Evolutionary conservation across 768 basidiomycete genomes (phyloP), one percentile per base, ranked within the genome.

Genomic region (Candolleomyces efflorescens): DNA sequence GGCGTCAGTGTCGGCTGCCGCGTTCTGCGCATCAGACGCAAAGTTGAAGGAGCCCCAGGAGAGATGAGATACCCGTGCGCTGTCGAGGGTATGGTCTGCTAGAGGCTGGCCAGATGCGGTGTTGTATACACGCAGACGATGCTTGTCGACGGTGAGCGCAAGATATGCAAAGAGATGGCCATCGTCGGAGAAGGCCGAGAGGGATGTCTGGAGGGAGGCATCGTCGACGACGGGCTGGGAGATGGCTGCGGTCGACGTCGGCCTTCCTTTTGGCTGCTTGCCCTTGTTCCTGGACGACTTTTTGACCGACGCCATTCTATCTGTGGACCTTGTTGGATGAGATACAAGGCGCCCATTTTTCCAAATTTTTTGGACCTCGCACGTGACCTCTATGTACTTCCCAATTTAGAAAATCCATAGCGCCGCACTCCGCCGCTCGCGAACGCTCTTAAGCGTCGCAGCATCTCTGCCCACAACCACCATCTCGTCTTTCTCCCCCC

Each of bases 71-170:
- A 86, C 81, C 46, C 82, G 78, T 56, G 80, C 80, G 23, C 75
- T 74, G 37, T 85, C 81, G 18, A 86, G 65, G 17, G 77, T 75
- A 69, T 84, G 72, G 67, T 89, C 86, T 3, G 84, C 80, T 20
- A 82, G 69, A 32, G 82, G 77, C 60, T 79, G 77, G 38, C 77
- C 79, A n/a, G 82, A 75, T 7, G 74, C 62, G 9, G 83, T 80
- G 66, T 86, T 79, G 68, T 85, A 86, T 39, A 88, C 75, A 63
- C 85, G 84, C 56, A 88, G 71, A 46, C 85, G 80, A 66, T 89
- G 86, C 69, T 86, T 89, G 77, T 89, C 86, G 53, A 89, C 77
- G 2, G 86, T 80, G 22, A 88, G 77, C 10, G 85, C 85, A 26
- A 86, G 69, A 53, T 83, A 78, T 1, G 82, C 85, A 64, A 87